Evolutionary conservation across 169 alveolate species (phyloP).

Genomic region (Plasmodium blacklocki): DNA sequence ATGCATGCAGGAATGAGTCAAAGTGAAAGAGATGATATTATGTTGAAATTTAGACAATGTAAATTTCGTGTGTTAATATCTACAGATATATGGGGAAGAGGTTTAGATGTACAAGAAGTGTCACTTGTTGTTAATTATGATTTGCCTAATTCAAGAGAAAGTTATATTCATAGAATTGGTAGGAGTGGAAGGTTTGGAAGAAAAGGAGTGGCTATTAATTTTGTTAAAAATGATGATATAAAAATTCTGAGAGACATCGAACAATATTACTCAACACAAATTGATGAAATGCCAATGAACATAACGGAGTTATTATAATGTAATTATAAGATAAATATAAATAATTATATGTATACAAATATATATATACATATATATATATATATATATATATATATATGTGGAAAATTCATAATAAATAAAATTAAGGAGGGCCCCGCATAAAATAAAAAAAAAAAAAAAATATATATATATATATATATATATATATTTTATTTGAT

Average conservation of each 20-base stretch:
- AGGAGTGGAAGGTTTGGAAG: constrained; percentile 99
- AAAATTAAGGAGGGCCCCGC: too few relatives aligned
- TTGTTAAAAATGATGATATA: constrained; percentile 96
- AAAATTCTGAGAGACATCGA: constrained; percentile 96
- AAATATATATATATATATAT: too few relatives aligned
- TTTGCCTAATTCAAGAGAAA: constrained; percentile 96
- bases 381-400: too few relatives aligned
- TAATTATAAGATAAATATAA: neutral
- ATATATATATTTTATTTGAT: too few relatives aligned
- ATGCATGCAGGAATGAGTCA: constrained; percentile 99
- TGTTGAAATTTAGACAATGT: constrained; percentile 98
- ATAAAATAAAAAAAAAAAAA: too few relatives aligned
- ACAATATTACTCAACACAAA: constrained; percentile 98
- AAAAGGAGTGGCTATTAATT: constrained; percentile 99
- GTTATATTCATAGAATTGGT: constrained; percentile 99
- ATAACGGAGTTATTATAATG: constrained; percentile 87
- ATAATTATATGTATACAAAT: too few relatives aligned
- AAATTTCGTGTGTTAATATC: constrained; percentile 98
- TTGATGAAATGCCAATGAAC: constrained; percentile 99
- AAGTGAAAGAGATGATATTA: constrained; percentile 96
- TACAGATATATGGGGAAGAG: constrained; percentile 99
- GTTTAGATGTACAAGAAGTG: constrained; percentile 99
- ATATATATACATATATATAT: too few relatives aligned
- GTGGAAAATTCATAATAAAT: too few relatives aligned
- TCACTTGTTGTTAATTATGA: constrained; percentile 99